phyloP scores from a whole-genome alignment of 805 yeast species.

The Hanseniaspora mollemarum region DNA sequence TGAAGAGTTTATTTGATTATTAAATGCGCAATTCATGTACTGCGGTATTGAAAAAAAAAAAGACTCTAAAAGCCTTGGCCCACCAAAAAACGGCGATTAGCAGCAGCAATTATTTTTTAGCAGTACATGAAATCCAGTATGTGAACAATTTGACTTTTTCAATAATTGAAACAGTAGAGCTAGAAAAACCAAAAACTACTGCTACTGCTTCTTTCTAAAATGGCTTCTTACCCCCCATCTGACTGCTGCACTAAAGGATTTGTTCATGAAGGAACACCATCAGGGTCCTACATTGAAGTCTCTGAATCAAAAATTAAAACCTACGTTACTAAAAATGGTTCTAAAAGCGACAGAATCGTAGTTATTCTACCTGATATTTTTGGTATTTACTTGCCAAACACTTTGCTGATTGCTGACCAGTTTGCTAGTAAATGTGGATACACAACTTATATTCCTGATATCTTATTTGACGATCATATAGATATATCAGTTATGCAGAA shows the following conservation, averaged over 20 bases:
- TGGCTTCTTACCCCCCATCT: conserved; percentile 46
- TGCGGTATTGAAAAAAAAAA: no score
- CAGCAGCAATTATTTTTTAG: neutral
- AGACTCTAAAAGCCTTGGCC: no score
- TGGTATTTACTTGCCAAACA: conserved; percentile 52
- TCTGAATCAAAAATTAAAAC: conserved; percentile 33
- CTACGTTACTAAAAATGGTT: conserved; percentile 30
- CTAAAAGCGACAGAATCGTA: conserved; percentile 35
- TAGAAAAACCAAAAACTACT: neutral
- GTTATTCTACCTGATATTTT: conserved; percentile 60
- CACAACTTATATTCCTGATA: conserved; percentile 66
- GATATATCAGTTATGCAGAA: conserved; percentile 22
- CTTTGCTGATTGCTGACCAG: conserved; percentile 50
- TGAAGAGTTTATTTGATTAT: no score
- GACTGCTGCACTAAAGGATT: conserved; percentile 37
- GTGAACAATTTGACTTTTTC: no score
- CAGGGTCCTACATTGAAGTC: conserved; percentile 35
- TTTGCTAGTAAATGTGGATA: conserved; percentile 48
- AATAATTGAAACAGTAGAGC: no score
- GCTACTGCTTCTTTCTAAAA: conserved; percentile 12
- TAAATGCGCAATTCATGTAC: no score
- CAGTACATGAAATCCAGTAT: no score
- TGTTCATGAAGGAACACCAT: conserved; percentile 42
- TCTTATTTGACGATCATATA: conserved; percentile 43
- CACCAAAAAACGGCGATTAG: neutral